Evolutionary conservation across 1,284 basidiomycete genomes (phyloP), one percentile per base, ranked within the genome.

Genomic region (Malassezia equina): DNA sequence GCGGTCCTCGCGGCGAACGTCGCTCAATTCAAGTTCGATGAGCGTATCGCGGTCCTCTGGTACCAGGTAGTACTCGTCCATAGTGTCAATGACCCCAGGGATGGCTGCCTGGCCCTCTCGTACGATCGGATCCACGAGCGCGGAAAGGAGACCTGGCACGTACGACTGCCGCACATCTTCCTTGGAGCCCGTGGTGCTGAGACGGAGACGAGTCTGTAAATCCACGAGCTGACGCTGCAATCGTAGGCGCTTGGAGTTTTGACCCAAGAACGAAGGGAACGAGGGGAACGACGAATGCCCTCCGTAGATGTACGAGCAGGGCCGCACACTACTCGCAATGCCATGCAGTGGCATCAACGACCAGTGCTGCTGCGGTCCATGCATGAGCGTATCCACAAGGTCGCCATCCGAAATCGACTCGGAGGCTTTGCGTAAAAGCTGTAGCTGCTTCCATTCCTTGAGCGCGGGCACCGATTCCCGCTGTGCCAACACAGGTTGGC

Each of bases 1-100:
- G 7, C 90, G 79, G 4, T 33, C 43, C 0, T 79, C 41, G 0
- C 86, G 85, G 61, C 81, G 83, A 67, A 84, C 82, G 6, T 85
- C 80, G 55, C 84, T 91, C 9, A 98, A 81, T 0, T 91, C 93
- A 9, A 98, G 81, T 75, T 98, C 93, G 51, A 96, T 81, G 48
- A 96, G 81, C 9, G 87, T 84, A 65, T 98, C 94, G 87, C 91
- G 93, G 70, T 98, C 93, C 33, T 96, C 93, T 61, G 86, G 86
- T 6, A 84, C 84, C 32, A 98, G 77, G 76, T 83, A 96, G 75
- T 98, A 98, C 44, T 87, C 85, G 75, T 98, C 93, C 90, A 98
- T 93, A 13, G 79, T 77, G 23, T 82, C 79, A 55, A 98, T 95
- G 23, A 91, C 83, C 1, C 84, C 83, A 0, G 85, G 83, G 3